These are phyloP conservation scores for Flaveria brownii DNA, from an alignment of 129 eudicot genomes.

Conservation along the genomic window DNA sequence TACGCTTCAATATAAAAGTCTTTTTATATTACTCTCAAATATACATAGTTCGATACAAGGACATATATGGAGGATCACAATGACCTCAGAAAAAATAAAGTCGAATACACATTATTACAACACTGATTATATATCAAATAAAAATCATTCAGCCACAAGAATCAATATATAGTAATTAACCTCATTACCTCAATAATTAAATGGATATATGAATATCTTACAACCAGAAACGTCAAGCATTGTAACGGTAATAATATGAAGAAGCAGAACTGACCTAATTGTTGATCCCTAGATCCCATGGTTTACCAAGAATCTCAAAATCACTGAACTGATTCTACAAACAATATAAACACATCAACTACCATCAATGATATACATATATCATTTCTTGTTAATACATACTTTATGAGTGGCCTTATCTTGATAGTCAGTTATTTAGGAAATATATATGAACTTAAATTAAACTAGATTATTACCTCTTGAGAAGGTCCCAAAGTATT, in stretches of 20 bases:
- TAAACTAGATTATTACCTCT: conserved; percentile 29
- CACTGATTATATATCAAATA: no score
- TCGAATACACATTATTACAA: no score
- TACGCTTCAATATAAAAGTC: no score
- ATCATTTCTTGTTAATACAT: background rate
- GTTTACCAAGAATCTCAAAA: conserved; percentile 32
- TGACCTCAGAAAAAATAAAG: no score
- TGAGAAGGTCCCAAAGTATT: conserved; percentile 35
- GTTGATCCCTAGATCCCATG: conserved; percentile 39
- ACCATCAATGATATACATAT: background rate
- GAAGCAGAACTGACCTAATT: conserved; percentile 25
- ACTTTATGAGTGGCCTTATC: no score
- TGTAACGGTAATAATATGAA: background rate
- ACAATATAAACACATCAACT: background rate
- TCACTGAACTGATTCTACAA: conserved; percentile 36
- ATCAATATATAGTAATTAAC: no score
- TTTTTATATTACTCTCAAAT: no score
- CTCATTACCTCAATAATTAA: no score
- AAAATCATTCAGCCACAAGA: no score
- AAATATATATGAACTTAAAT: background rate
- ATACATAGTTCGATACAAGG: no score
- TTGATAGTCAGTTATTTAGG: no score
- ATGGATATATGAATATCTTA: background rate
- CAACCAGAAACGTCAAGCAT: background rate
- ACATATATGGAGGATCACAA: no score